These are phyloP conservation scores for Tetrapisispora arboricola DNA, from an alignment of 805 yeast species.

Conservation along the genomic window DNA sequence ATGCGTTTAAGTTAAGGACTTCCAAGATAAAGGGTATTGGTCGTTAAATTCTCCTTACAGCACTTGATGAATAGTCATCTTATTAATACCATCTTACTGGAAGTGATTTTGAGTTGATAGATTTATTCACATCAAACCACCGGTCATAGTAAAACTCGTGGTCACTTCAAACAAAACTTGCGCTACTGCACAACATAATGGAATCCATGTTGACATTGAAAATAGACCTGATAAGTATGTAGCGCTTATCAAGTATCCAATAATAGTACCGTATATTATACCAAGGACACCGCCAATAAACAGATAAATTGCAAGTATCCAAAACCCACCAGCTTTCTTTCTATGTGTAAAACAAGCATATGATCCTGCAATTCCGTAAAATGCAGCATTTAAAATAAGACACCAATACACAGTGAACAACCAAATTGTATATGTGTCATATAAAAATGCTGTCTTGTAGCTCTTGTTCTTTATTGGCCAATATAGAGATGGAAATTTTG, in stretches of 20 bases:
- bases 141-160: slow-evolving; percentile 29
- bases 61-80: too few species aligned
- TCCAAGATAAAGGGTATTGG: too few species aligned
- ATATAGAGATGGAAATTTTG: slow-evolving; percentile 68
- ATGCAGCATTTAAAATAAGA: slow-evolving; percentile 50
- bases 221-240: slow-evolving; percentile 72
- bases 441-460: slow-evolving; percentile 44
- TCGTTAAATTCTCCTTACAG: too few species aligned
- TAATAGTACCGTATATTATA: slow-evolving; percentile 58
- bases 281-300: slow-evolving; percentile 54
- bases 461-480: slow-evolving; percentile 48
- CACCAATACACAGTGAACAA: slow-evolving; percentile 75
- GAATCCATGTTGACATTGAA: slow-evolving; percentile 92
- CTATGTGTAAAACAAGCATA: slow-evolving; percentile 47
- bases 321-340: slow-evolving; percentile 30
- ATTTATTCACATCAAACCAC: slow-evolving; percentile 12
- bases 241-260: slow-evolving; percentile 66
- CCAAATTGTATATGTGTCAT: slow-evolving; percentile 68
- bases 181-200: slow-evolving; percentile 68
- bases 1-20: too few species aligned
- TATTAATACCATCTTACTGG: too few species aligned
- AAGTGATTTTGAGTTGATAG: not conserved
- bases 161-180: slow-evolving; percentile 58
- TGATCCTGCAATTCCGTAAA: slow-evolving; percentile 55
- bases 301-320: slow-evolving; percentile 39